Evolutionary conservation across 371 early-diverging fungal genomes (phyloP).

Genomic region (Mucor indicus): DNA sequence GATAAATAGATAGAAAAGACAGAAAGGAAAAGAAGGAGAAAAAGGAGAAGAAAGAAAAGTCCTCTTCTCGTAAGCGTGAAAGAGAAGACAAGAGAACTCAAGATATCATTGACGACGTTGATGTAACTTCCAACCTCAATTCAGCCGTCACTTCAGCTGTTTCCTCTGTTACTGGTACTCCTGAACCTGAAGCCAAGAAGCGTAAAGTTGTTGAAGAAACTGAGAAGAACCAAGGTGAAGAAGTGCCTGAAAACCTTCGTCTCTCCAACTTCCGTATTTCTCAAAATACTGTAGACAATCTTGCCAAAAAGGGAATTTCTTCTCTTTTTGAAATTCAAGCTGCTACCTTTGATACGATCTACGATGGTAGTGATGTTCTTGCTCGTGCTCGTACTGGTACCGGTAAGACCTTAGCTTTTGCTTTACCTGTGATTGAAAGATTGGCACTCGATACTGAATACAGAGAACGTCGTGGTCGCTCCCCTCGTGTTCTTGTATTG

Average conservation of each 20-base stretch:
- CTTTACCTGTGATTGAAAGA: slow-evolving; percentile 83
- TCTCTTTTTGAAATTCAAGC: slow-evolving; percentile 93
- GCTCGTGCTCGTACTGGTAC: slow-evolving; percentile 97
- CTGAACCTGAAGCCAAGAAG: slow-evolving; percentile 23
- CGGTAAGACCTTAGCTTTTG: slow-evolving; percentile 91
- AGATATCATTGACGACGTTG: slow-evolving; percentile 21
- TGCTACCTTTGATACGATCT: slow-evolving; percentile 77
- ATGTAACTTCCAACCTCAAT: slow-evolving; percentile 10
- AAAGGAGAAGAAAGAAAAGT: slow-evolving; percentile 32
- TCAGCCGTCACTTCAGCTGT: neutral
- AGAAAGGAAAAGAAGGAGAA: slow-evolving; percentile 22
- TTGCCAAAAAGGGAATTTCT: slow-evolving; percentile 69
- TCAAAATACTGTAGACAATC: slow-evolving; percentile 56
- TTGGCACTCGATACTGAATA: slow-evolving; percentile 55
- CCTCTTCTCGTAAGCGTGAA: slow-evolving; percentile 20
- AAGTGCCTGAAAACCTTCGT: slow-evolving; percentile 66
- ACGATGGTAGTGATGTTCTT: slow-evolving; percentile 88
- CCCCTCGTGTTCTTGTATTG: slow-evolving; percentile 82
- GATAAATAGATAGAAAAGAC: neutral
- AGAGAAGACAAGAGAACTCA: slow-evolving; percentile 14
- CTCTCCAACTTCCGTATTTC: slow-evolving; percentile 65
- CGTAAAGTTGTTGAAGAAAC: slow-evolving; percentile 31
- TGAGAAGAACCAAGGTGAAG: slow-evolving; percentile 29
- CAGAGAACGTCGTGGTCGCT: slow-evolving; percentile 60
- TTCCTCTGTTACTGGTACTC: slow-evolving; percentile 2